A percentile compares a stretch with the other conserved stretches of the same genome.
Evolutionary conservation across 1,284 basidiomycete species (phyloP).

Genomic region (Fomitopsis schrenkii): DNA sequence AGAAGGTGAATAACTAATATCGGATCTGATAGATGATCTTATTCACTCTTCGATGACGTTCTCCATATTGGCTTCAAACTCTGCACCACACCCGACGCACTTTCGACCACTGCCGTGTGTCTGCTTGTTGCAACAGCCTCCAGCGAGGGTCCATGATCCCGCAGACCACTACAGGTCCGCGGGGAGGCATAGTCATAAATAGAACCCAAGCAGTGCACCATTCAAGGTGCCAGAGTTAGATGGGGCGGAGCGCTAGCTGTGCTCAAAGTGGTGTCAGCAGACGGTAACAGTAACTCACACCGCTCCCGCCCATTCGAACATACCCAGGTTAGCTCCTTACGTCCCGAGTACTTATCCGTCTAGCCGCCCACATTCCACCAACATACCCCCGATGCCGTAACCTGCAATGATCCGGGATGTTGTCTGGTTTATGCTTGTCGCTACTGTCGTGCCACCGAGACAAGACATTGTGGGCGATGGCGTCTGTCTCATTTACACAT

Average conservation of each 20-base stretch:
- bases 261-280: not conserved
- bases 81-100: not conserved
- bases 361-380: not conserved
- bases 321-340: not conserved
- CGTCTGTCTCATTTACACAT: not conserved
- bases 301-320: not conserved
- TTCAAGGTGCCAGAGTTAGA: not conserved
- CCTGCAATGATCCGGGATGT: not conserved
- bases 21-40: conserved; percentile 8
- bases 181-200: not conserved
- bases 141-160: not conserved
- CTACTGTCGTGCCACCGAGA: not conserved
- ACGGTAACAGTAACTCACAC: not conserved
- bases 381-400: not conserved
- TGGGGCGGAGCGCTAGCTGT: not conserved
- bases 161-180: not conserved
- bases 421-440: not conserved
- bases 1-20: not conserved
- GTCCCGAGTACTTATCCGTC: not conserved
- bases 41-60: conserved; percentile 3
- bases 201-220: not conserved
- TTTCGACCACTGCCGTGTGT: not conserved
- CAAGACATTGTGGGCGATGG: not conserved
- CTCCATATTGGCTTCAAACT: not conserved
- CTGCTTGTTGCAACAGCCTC: not conserved